Evolutionary conservation across 129 eudicot genomes (phyloP).

Genomic region (Scalesia atractyloides): DNA sequence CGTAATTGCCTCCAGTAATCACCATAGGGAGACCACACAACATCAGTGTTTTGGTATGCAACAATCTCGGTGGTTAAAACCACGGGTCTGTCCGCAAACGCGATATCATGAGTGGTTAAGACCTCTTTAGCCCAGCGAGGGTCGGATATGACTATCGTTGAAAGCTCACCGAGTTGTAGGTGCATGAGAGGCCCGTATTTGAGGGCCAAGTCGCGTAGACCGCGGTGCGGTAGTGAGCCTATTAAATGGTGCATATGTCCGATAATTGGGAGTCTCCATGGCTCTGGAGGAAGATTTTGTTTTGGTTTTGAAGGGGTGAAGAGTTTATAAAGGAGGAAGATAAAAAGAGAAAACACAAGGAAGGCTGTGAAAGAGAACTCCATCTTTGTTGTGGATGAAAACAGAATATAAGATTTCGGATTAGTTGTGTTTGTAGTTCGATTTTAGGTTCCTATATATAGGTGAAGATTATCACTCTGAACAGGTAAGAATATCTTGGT

Average conservation of each 20-base stretch:
- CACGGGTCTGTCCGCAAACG: constrained; percentile 15
- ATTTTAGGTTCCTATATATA: too few relatives aligned
- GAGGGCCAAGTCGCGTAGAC: constrained; percentile 15
- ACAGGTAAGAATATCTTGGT: too few relatives aligned
- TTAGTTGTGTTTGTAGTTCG: too few relatives aligned
- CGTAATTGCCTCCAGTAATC: constrained; percentile 24
- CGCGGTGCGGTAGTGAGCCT: constrained; percentile 13
- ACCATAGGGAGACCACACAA: constrained; percentile 4
- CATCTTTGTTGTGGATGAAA: not conserved
- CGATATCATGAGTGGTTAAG: constrained; percentile 15
- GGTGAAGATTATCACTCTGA: too few relatives aligned
- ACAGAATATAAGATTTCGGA: not conserved
- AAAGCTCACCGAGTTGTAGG: constrained; percentile 21
- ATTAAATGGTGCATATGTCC: constrained; percentile 19
- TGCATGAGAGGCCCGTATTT: constrained; percentile 33
- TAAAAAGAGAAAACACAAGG: not conserved
- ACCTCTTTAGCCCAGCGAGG: constrained; percentile 17
- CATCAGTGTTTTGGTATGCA: not conserved
- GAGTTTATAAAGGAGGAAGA: not conserved
- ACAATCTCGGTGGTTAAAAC: not conserved
- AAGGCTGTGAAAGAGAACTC: not conserved
- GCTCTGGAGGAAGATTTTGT: not conserved
- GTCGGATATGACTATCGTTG: constrained; percentile 7
- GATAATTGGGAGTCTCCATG: not conserved
- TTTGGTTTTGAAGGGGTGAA: not conserved